Conservation (phyloP, 2,329 filamentous ascomycete species). For the Pseudocercospora ulei region DNA sequence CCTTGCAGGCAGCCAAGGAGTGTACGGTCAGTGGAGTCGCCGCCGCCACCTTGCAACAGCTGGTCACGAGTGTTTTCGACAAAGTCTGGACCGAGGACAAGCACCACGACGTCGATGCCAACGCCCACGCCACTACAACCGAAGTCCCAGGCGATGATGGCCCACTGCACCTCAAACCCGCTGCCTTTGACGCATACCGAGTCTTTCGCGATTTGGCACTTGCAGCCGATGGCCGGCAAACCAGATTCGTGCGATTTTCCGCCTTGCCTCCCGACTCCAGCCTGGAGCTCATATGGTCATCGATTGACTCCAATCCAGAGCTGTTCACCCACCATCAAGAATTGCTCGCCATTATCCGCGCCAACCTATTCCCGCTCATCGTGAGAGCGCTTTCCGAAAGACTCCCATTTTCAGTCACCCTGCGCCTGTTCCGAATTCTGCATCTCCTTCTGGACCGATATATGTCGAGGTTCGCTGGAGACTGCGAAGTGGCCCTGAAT, state of each 20-base stretch:
- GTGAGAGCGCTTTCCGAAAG: constrained; percentile 68
- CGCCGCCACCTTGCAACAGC: constrained; percentile 88
- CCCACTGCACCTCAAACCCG: constrained; percentile 57
- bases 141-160: constrained; percentile 60
- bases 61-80: constrained; percentile 87
- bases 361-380: constrained; percentile 71
- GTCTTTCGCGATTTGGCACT: constrained; percentile 87
- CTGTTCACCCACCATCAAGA: constrained; percentile 72
- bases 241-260: constrained; percentile 71
- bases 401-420: constrained; percentile 68
- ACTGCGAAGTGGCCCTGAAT: constrained; percentile 74
- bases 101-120: constrained; percentile 42
- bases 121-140: constrained; percentile 49
- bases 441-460: constrained; percentile 73
- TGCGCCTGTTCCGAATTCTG: constrained; percentile 72
- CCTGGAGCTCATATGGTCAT: constrained; percentile 82
- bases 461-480: constrained; percentile 60
- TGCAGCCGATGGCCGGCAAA: constrained; percentile 71
- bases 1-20: constrained; percentile 83
- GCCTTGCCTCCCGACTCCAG: constrained; percentile 72
- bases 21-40: constrained; percentile 90
- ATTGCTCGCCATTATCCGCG: constrained; percentile 66
- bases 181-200: constrained; percentile 75
- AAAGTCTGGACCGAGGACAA: constrained; percentile 76
- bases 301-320: constrained; percentile 72